Conservation (phyloP, 192 early-diverging fungal species). For the Coemansia sp. region DNA sequence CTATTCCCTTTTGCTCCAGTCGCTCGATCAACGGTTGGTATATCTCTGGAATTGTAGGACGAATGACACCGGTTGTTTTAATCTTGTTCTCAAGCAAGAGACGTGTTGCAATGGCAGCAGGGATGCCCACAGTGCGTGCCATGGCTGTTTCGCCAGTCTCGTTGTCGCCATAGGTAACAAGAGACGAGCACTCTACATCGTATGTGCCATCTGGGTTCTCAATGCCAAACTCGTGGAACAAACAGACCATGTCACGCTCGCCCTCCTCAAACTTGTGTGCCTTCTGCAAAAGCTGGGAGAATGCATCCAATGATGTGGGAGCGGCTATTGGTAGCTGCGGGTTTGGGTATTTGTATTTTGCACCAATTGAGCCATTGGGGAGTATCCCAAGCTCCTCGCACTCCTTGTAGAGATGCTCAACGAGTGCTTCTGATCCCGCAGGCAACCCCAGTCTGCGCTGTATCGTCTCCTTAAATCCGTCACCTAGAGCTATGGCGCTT, state of each 20-base stretch:
- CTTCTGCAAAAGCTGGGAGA: conserved; percentile 77
- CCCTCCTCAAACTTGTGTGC: conserved; percentile 72
- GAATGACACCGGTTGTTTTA: conserved; percentile 61
- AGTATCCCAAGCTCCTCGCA: conserved; percentile 60
- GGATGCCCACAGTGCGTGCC: conserved; percentile 81
- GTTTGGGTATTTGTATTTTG: neutral
- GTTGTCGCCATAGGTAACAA: conserved; percentile 65
- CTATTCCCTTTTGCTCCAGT: conserved; percentile 64
- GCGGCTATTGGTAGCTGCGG: conserved; percentile 10
- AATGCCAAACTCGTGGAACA: conserved; percentile 95
- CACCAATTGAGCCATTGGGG: too few relatives aligned
- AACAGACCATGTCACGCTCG: conserved; percentile 90
- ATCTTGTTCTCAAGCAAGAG: conserved; percentile 60
- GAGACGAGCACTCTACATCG: conserved; percentile 66
- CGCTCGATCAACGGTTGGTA: conserved; percentile 71
- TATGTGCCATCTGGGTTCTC: conserved; percentile 62
- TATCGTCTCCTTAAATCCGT: neutral
- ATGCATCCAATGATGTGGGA: conserved; percentile 73
- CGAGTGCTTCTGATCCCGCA: neutral
- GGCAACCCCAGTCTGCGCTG: neutral
- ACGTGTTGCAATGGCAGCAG: conserved; percentile 74
- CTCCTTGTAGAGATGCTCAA: conserved; percentile 55
- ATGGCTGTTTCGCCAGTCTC: conserved; percentile 69
- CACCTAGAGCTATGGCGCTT: neutral
- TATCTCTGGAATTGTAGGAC: conserved; percentile 68